Conservation (phyloP, 305 asterid genomes). For the Plantago rigida region DNA sequence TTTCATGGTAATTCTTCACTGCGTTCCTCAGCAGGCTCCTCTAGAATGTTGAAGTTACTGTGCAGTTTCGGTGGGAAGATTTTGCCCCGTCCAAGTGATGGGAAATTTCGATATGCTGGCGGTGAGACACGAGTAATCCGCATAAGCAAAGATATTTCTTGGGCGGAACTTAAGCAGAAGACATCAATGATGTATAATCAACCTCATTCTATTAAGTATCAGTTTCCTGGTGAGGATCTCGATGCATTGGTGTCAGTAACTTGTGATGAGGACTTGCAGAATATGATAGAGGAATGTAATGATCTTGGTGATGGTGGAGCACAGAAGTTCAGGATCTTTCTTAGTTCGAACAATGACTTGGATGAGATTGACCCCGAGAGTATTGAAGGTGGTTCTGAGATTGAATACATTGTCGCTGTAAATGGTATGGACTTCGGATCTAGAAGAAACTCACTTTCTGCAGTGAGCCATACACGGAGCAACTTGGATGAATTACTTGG, state of each 20-base stretch:
- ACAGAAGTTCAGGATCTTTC: conserved; percentile 69
- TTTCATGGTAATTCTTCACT: conserved; percentile 39
- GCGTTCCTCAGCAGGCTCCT: conserved; percentile 39
- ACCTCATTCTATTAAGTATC: conserved; percentile 62
- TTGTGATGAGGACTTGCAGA: conserved; percentile 71
- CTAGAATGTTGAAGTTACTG: conserved; percentile 51
- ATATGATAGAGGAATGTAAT: conserved; percentile 79
- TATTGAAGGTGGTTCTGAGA: conserved; percentile 56
- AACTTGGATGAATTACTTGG: conserved; percentile 60
- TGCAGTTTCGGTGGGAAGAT: conserved; percentile 86
- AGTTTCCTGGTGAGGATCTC: conserved; percentile 98
- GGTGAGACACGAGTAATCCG: conserved; percentile 80
- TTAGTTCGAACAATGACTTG: conserved; percentile 52
- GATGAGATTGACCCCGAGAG: conserved; percentile 55
- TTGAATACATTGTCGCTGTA: conserved; percentile 69
- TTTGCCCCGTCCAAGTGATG: conserved; percentile 90
- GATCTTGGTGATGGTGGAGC: conserved; percentile 52
- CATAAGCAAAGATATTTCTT: conserved; percentile 56
- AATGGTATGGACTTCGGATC: conserved; percentile 73
- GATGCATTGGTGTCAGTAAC: conserved; percentile 86
- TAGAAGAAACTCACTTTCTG: conserved; percentile 50
- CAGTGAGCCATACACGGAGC: conserved; percentile 47
- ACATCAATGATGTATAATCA: conserved; percentile 38
- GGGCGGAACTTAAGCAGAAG: conserved; percentile 64
- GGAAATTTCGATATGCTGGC: conserved; percentile 82